phyloP scores from a whole-genome alignment of 495 filamentous ascomycete species.

The Bombardia bombarda region DNA sequence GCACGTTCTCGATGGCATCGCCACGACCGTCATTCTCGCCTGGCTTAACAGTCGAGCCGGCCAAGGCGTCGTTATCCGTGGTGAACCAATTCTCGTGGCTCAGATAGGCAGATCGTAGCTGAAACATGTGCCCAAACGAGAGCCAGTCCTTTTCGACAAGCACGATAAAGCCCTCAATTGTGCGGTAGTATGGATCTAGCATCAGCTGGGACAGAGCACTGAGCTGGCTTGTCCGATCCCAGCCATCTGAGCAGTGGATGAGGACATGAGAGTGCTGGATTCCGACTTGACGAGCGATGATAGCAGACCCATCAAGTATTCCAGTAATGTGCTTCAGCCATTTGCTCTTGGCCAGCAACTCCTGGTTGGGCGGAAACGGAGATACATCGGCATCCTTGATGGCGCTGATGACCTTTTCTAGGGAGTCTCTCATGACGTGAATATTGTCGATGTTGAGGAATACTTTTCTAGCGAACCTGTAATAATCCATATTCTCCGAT shows the following conservation, averaged over 20 bases:
- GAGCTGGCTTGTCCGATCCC: slow-evolving; percentile 94
- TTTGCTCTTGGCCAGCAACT: slow-evolving; percentile 71
- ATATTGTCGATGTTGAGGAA: slow-evolving; percentile 99
- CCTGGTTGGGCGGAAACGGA: slow-evolving; percentile 72
- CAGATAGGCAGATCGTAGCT: slow-evolving; percentile 75
- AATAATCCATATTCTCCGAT: slow-evolving; percentile 97
- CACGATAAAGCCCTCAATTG: slow-evolving; percentile 90
- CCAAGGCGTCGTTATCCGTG: slow-evolving; percentile 62
- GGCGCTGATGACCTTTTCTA: slow-evolving; percentile 81
- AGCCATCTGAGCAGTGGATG: slow-evolving; percentile 97
- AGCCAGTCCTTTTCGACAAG: slow-evolving; percentile 97
- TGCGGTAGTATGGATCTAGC: slow-evolving; percentile 92
- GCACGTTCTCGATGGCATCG: slow-evolving; percentile 77
- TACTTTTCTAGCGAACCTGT: slow-evolving; percentile 82
- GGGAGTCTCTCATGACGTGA: slow-evolving; percentile 92
- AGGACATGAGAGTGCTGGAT: slow-evolving; percentile 89
- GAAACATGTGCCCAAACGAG: slow-evolving; percentile 96
- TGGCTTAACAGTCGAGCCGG: slow-evolving; percentile 43
- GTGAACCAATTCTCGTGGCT: slow-evolving; percentile 94
- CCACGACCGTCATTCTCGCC: slow-evolving; percentile 51
- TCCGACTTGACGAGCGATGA: slow-evolving; percentile 84
- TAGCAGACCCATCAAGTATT: slow-evolving; percentile 71
- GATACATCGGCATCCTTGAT: slow-evolving; percentile 90
- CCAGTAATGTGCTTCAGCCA: slow-evolving; percentile 89
- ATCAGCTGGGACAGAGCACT: slow-evolving; percentile 91